phyloP scores from a whole-genome alignment of 495 filamentous ascomycete genomes.

The Daldinia loculata region DNA sequence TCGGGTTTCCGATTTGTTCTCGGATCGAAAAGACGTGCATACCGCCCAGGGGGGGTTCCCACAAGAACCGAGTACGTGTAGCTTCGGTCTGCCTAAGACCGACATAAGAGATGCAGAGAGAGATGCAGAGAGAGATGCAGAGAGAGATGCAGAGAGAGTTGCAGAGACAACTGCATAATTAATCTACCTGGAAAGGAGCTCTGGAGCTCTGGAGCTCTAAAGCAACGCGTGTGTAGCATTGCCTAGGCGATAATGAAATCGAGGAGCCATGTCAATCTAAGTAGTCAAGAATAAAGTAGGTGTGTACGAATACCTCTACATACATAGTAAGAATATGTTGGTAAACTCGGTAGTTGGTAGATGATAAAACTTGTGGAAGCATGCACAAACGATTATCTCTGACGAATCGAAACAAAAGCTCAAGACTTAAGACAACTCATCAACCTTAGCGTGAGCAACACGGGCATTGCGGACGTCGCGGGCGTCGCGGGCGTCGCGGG shows the following conservation, averaged over 20 bases:
- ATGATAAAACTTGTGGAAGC: background rate
- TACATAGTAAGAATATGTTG: background rate
- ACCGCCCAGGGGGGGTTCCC: constrained; percentile 29
- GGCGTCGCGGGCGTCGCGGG: background rate
- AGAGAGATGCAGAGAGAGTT: constrained; percentile 7
- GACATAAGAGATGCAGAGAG: constrained; percentile 22
- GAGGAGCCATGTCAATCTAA: background rate
- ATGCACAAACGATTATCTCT: constrained; percentile 29
- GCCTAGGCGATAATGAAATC: background rate
- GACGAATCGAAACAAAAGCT: constrained; percentile 27
- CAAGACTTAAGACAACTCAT: constrained; percentile 11
- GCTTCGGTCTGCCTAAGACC: constrained; percentile 37
- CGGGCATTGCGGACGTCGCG: background rate
- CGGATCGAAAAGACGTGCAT: constrained; percentile 42
- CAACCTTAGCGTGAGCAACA: constrained; percentile 2
- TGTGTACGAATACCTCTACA: background rate
- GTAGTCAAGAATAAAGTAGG: constrained; percentile 3
- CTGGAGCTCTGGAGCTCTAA: background rate
- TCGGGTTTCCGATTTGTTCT: constrained; percentile 42
- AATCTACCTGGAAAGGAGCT: constrained; percentile 24
- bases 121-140: no score
- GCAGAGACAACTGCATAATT: constrained; percentile 17
- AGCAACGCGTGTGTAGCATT: constrained; percentile 5
- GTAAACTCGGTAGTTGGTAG: background rate
- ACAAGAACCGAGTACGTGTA: constrained; percentile 39